Percentiles rank a stretch among this genome's conserved stretches.
Evolutionary conservation across 768 basidiomycete species (phyloP).

Genomic region (Suillus fuscotomentosus): DNA sequence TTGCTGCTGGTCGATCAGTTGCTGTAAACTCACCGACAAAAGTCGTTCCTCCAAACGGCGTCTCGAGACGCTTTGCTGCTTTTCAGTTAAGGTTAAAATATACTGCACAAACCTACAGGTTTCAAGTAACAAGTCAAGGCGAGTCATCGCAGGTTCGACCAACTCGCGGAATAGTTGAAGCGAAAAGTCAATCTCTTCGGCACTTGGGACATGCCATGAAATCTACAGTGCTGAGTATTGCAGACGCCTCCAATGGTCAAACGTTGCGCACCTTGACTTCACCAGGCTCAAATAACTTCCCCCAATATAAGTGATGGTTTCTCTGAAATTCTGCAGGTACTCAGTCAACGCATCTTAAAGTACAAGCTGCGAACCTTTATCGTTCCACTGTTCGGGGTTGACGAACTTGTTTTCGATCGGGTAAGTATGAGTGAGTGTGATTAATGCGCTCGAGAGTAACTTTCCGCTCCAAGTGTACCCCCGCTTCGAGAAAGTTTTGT

Average conservation of each 20-base stretch:
- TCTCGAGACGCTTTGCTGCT: slow-evolving; percentile 39
- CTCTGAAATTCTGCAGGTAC: slow-evolving; percentile 54
- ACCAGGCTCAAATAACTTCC: slow-evolving; percentile 66
- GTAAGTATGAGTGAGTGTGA: slow-evolving; percentile 79
- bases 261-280: slow-evolving; percentile 61
- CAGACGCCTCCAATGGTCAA: background rate
- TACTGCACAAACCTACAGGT: slow-evolving; percentile 37
- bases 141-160: slow-evolving; percentile 58
- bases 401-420: slow-evolving; percentile 80
- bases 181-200: slow-evolving; percentile 72
- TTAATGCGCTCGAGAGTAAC: slow-evolving; percentile 65
- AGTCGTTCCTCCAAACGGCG: slow-evolving; percentile 78
- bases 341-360: slow-evolving; percentile 2
- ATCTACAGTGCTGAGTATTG: slow-evolving; percentile 37
- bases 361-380: slow-evolving; percentile 47
- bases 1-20: background rate
- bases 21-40: slow-evolving; percentile 59
- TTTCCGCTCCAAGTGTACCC: slow-evolving; percentile 83
- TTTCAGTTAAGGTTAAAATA: slow-evolving; percentile 2
- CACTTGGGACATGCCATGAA: slow-evolving; percentile 75
- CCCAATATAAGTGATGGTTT: slow-evolving; percentile 78
- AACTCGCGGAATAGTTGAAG: slow-evolving; percentile 66
- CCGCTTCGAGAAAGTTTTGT: slow-evolving; percentile 75
- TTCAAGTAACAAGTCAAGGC: slow-evolving; percentile 56
- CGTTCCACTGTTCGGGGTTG: slow-evolving; percentile 74